phyloP scores from a whole-genome alignment of 805 yeast genomes.

The Spathaspora arborariae region DNA sequence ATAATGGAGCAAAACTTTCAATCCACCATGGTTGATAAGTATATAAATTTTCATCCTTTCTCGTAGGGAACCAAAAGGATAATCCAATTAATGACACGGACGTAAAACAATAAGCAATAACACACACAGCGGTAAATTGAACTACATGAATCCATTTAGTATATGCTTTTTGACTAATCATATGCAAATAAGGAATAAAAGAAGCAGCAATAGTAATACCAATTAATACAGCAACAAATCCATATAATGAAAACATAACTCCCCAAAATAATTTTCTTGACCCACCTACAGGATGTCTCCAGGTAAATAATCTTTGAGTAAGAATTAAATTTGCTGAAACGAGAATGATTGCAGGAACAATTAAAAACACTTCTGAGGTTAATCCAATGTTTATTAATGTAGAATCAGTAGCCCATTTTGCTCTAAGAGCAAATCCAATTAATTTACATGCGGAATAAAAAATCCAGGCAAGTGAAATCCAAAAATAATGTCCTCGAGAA shows the following conservation, averaged over 20 bases:
- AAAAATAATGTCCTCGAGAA: slow-evolving; percentile 57
- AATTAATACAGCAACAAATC: slow-evolving; percentile 51
- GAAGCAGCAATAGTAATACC: slow-evolving; percentile 64
- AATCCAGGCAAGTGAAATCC: slow-evolving; percentile 48
- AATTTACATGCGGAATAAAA: slow-evolving; percentile 48
- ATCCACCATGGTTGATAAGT: slow-evolving; percentile 81
- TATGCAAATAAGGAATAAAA: slow-evolving; percentile 57
- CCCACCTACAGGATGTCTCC: slow-evolving; percentile 75
- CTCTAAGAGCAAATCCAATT: slow-evolving; percentile 57
- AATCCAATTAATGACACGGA: slow-evolving; percentile 47
- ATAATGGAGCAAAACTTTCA: slow-evolving; percentile 54
- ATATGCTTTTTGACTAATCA: slow-evolving; percentile 33
- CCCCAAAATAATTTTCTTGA: slow-evolving; percentile 46
- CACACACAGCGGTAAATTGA: slow-evolving; percentile 26
- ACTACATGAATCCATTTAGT: slow-evolving; percentile 22
- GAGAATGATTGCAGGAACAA: slow-evolving; percentile 53
- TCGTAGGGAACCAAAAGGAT: slow-evolving; percentile 56
- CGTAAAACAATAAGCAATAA: slow-evolving; percentile 45
- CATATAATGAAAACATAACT: slow-evolving; percentile 47
- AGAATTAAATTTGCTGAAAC: slow-evolving; percentile 57
- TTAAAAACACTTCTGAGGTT: slow-evolving; percentile 51
- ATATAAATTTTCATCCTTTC: slow-evolving; percentile 44
- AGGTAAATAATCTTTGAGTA: slow-evolving; percentile 70
- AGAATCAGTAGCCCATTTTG: slow-evolving; percentile 53
- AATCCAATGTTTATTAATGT: slow-evolving; percentile 46